Evolutionary conservation across 345 rosid species (phyloP).

Genomic region (Populus tremula): DNA sequence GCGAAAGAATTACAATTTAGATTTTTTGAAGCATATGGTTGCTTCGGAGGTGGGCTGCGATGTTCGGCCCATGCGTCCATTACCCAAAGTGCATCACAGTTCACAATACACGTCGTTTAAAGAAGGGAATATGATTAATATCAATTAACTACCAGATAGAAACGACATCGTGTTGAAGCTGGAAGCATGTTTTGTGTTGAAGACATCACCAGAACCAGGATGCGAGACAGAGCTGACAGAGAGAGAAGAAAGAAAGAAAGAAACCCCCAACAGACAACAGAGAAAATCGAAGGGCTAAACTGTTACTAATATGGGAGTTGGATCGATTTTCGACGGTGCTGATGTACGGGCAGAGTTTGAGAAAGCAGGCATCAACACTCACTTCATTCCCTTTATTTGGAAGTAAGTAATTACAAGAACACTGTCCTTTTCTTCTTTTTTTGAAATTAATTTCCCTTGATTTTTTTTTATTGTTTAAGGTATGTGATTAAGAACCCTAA

Average conservation of each 20-base stretch:
- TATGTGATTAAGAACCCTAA: conserved; percentile 68
- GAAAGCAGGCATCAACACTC: conserved; percentile 53
- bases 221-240: background rate
- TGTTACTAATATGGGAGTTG: conserved; percentile 13
- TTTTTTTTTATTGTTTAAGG: conserved; percentile 23
- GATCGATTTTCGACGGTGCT: conserved; percentile 68
- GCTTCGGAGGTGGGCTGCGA: no score
- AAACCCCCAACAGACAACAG: background rate
- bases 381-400: conserved; percentile 69
- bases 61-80: no score
- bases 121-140: no score
- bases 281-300: no score
- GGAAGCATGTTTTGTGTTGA: no score
- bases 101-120: no score
- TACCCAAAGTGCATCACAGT: no score
- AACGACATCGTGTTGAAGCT: no score
- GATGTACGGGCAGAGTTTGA: conserved; percentile 57
- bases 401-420: conserved; percentile 36
- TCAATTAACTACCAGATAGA: no score
- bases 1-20: no score
- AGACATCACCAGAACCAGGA: no score
- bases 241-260: background rate
- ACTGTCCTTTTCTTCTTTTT: background rate
- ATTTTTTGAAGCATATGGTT: no score
- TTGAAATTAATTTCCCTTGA: background rate